A percentile compares a stretch with the other conserved stretches of the same genome.
Conservation (phyloP, 139 green algal species). For the Spirogloea muscicola region DNA sequence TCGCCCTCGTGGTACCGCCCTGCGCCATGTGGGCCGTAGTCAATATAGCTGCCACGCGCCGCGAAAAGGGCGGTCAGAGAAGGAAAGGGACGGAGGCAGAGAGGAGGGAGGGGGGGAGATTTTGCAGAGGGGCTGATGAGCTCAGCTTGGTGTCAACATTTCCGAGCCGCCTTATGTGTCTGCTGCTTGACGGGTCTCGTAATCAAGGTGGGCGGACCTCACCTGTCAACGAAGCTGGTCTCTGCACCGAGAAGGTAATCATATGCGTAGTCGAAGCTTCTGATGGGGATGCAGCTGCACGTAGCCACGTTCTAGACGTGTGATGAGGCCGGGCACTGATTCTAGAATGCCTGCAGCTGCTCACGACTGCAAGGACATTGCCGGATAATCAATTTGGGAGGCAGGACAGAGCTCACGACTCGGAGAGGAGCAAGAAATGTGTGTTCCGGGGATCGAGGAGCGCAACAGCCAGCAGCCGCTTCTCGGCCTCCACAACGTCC, state of each 20-base stretch:
- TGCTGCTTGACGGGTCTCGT: too few species aligned
- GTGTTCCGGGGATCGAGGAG: slow-evolving; percentile 36
- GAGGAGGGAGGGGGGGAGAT: not conserved
- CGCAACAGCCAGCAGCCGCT: slow-evolving; percentile 25
- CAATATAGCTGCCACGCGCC: too few species aligned
- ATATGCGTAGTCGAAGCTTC: slow-evolving; percentile 28
- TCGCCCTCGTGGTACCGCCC: slow-evolving; percentile 7
- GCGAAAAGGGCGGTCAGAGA: too few species aligned
- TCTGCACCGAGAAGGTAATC: slow-evolving; percentile 1
- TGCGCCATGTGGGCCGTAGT: too few species aligned
- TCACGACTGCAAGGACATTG: too few species aligned
- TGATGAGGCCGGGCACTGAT: not conserved
- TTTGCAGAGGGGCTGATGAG: not conserved
- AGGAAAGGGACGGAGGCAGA: too few species aligned
- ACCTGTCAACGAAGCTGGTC: slow-evolving; percentile 28
- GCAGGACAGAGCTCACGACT: slow-evolving; percentile 34
- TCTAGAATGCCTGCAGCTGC: too few species aligned
- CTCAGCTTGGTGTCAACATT: too few species aligned
- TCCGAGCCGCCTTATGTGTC: too few species aligned
- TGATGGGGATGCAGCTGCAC: slow-evolving; percentile 21
- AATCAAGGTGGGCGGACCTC: too few species aligned
- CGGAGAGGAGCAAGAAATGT: slow-evolving; percentile 45
- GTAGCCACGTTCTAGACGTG: not conserved
- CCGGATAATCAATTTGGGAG: too few species aligned
- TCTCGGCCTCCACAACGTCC: slow-evolving; percentile 44